Evolutionary conservation across 2,329 filamentous ascomycete species (phyloP).

Genomic region (Diaporthe sp.): DNA sequence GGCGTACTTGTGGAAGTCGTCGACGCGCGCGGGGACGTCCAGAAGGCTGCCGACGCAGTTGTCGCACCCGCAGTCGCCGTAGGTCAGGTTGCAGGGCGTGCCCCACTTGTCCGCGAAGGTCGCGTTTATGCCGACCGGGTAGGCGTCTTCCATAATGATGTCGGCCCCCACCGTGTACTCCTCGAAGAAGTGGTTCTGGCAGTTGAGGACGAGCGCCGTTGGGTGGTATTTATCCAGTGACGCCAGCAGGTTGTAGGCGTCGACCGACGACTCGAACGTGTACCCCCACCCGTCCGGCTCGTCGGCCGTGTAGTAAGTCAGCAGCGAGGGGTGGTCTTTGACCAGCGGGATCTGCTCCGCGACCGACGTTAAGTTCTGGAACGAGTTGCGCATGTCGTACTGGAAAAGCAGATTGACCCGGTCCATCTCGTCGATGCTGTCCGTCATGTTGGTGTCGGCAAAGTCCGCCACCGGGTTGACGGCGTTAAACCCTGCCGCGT

Average conservation of each 20-base stretch:
- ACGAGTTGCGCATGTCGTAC: conserved; percentile 61
- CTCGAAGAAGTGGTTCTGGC: conserved; percentile 72
- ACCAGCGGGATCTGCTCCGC: conserved; percentile 55
- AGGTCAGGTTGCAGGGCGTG: conserved; percentile 70
- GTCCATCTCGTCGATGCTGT: conserved; percentile 55
- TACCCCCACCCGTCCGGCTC: conserved; percentile 71
- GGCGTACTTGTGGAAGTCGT: conserved; percentile 56
- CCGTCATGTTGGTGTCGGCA: conserved; percentile 53
- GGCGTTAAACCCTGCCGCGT: conserved; percentile 57
- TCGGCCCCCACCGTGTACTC: conserved; percentile 69
- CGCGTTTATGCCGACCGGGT: conserved; percentile 71
- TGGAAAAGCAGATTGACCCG: conserved; percentile 56
- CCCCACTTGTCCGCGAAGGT: conserved; percentile 66
- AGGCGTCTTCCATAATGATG: conserved; percentile 72
- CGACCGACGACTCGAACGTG: conserved; percentile 61
- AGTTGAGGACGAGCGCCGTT: conserved; percentile 71
- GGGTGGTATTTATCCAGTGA: conserved; percentile 73
- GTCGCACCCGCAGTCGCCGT: conserved; percentile 75
- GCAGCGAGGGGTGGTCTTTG: conserved; percentile 56
- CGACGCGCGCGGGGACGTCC: conserved; percentile 62
- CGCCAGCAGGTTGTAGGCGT: conserved; percentile 61
- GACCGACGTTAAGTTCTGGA: conserved; percentile 59
- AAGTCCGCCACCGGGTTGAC: conserved; percentile 60
- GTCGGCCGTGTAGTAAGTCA: conserved; percentile 62
- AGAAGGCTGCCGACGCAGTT: conserved; percentile 67